A percentile compares a stretch with the other conserved stretches of the same genome.
phyloP scores from a whole-genome alignment of 495 filamentous ascomycete genomes.

The Sporormia fimetaria region DNA sequence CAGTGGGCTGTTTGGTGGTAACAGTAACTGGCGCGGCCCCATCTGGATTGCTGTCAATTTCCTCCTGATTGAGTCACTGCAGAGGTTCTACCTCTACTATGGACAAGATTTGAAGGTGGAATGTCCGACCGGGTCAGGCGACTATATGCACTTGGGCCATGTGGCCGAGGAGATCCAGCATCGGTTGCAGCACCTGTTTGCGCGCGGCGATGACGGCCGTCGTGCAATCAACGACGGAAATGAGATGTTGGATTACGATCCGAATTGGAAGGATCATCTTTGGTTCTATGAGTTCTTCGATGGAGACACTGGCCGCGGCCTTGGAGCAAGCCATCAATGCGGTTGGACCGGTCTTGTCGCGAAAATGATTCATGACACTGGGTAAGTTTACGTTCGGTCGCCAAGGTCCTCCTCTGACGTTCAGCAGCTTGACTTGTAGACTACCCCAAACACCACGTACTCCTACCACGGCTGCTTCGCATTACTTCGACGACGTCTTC shows the following conservation, averaged over 20 bases:
- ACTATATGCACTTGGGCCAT: constrained; percentile 90
- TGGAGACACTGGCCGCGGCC: constrained; percentile 75
- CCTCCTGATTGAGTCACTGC: constrained; percentile 80
- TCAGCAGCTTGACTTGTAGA: constrained; percentile 66
- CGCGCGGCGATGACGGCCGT: constrained; percentile 67
- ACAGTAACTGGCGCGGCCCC: constrained; percentile 92
- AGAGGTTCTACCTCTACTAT: constrained; percentile 92
- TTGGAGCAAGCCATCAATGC: constrained; percentile 89
- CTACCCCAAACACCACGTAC: constrained; percentile 87
- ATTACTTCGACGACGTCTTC: constrained; percentile 94
- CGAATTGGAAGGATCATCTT: constrained; percentile 83
- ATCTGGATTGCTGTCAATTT: constrained; percentile 97
- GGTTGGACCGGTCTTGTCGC: constrained; percentile 97
- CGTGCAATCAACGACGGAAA: constrained; percentile 75
- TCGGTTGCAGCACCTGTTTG: constrained; percentile 83
- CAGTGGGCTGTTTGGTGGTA: constrained; percentile 85
- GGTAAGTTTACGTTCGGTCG: constrained; percentile 41
- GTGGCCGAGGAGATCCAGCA: constrained; percentile 97
- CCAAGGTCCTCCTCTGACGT: constrained; percentile 4
- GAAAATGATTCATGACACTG: constrained; percentile 93
- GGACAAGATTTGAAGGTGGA: constrained; percentile 79
- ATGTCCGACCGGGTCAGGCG: constrained; percentile 86
- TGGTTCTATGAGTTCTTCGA: constrained; percentile 99
- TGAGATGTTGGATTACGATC: constrained; percentile 77
- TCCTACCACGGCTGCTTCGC: constrained; percentile 65